Base-by-base conservation (phyloP, 2,329 filamentous ascomycete species). In the Mycogone perniciosa region DNA sequence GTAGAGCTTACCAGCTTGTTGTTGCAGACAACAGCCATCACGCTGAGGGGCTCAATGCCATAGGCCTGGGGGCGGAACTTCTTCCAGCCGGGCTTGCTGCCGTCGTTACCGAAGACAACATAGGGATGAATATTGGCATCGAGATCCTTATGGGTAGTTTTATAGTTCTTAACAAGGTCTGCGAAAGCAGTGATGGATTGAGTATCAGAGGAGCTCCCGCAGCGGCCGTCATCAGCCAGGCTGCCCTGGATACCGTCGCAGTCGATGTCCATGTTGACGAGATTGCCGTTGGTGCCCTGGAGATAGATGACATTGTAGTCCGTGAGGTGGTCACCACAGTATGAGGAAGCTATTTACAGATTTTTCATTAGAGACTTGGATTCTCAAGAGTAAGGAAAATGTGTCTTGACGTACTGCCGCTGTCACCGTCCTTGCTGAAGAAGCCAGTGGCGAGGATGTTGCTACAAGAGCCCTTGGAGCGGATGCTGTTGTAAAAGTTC, bases 221-320 rank as follows among this genome's bases (percentile, higher is more conserved):
- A 81, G 38, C 70, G 69, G 2, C 74, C 72, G 31, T 70, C 72
- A 50, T 71, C 67, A 34, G 66, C 67, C 30, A 64, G 57, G 6
- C 67, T 66, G 26, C 64, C 62, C 49, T 76, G 70, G 6, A 67
- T 59, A 26, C 79, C 79, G 56, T 82, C 79, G 58, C 79, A 82
- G 64, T 80, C 78, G 48, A 82, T 69, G 57, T 81, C 79, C 75
- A 82, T 79, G 62, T 81, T 75, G 46, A 67, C 71, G 37, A 80
- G 66, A 35, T 69, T 57, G 26, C 66, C 67, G 4, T 62, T 58
- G 3, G 61, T 64, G 41, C 72, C 72, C 51, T 75, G 71, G 10
- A 81, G 61, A 63, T 75, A 81, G 52, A 82, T 64, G 40, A 75
- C 67, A 34, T 69, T 66, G 58, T 64, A 65, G 34, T 70, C 62